Evolutionary conservation across 352 stramenopile species (phyloP).

Genomic region (Thraustochytrium sp.): DNA sequence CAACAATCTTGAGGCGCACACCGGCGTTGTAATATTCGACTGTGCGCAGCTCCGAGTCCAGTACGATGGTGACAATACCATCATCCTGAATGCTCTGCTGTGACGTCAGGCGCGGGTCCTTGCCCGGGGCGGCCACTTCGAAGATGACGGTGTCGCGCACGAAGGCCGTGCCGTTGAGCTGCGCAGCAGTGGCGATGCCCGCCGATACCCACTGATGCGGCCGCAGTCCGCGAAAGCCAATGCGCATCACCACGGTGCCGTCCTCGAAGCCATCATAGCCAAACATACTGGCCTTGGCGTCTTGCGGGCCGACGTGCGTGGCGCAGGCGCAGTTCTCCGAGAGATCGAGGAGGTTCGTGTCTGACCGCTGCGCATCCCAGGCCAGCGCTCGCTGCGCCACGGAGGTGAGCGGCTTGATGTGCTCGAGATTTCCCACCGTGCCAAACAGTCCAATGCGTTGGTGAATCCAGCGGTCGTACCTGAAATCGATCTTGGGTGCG

Average conservation of each 20-base stretch:
- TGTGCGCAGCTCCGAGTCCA: background rate
- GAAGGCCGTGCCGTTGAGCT: background rate
- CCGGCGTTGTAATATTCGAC: slow-evolving; percentile 17
- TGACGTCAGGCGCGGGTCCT: background rate
- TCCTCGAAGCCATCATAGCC: background rate
- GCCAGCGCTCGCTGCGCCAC: background rate
- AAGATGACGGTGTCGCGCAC: slow-evolving; percentile 8
- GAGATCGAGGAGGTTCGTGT: background rate
- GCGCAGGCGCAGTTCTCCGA: background rate
- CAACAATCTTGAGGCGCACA: background rate
- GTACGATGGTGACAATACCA: background rate
- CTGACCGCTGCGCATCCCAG: background rate
- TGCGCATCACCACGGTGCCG: slow-evolving; percentile 5
- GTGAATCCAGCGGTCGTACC: background rate
- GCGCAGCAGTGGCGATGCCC: background rate
- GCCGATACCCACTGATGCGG: background rate
- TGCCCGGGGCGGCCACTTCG: background rate
- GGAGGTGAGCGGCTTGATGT: background rate
- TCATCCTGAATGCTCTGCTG: background rate
- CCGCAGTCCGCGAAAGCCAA: background rate
- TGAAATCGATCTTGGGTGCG: background rate
- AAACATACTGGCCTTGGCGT: background rate
- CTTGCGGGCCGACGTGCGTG: background rate
- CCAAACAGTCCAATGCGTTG: slow-evolving; percentile 6
- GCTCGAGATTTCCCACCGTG: background rate